These are phyloP conservation scores for Erythrophleum fordii DNA, from an alignment of 306 rosid genomes.

Conservation along the genomic window DNA sequence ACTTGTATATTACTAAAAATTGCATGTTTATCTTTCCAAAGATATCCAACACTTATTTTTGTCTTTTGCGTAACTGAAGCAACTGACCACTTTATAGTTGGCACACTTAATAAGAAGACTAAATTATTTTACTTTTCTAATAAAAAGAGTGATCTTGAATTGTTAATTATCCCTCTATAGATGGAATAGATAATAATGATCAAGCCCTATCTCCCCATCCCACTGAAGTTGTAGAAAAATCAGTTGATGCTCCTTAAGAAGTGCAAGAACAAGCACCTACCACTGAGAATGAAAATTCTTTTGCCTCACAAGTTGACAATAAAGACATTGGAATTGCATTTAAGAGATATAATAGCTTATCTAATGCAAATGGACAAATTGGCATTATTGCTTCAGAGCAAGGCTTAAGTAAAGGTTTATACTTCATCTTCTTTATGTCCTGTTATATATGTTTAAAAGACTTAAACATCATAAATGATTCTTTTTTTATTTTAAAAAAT, in stretches of 20 bases:
- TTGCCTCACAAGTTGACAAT: slow-evolving; percentile 38
- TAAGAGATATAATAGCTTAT: neutral
- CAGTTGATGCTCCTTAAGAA: slow-evolving; percentile 36
- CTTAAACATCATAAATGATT: neutral
- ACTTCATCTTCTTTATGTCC: slow-evolving; percentile 23
- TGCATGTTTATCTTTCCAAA: slow-evolving; percentile 18
- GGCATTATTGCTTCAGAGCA: slow-evolving; percentile 37
- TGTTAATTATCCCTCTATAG: slow-evolving; percentile 37
- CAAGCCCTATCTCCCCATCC: slow-evolving; percentile 38
- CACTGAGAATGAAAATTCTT: too few relatives aligned
- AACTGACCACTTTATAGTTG: too few relatives aligned
- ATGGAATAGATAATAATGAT: slow-evolving; percentile 35
- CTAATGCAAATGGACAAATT: slow-evolving; percentile 38
- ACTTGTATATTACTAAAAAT: neutral
- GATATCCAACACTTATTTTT: slow-evolving; percentile 13
- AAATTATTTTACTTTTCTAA: neutral
- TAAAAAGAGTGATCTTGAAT: slow-evolving; percentile 5
- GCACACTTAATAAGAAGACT: too few relatives aligned
- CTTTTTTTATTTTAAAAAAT: slow-evolving; percentile 8
- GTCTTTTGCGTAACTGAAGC: slow-evolving; percentile 22
- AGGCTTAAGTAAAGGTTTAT: slow-evolving; percentile 32
- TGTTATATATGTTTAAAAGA: slow-evolving; percentile 7
- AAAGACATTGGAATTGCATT: slow-evolving; percentile 31
- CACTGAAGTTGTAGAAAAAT: slow-evolving; percentile 21
- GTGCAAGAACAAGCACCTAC: slow-evolving; percentile 27